Evolutionary conservation across 768 basidiomycete species (phyloP).

Genomic region (Kwoniella sp.): DNA sequence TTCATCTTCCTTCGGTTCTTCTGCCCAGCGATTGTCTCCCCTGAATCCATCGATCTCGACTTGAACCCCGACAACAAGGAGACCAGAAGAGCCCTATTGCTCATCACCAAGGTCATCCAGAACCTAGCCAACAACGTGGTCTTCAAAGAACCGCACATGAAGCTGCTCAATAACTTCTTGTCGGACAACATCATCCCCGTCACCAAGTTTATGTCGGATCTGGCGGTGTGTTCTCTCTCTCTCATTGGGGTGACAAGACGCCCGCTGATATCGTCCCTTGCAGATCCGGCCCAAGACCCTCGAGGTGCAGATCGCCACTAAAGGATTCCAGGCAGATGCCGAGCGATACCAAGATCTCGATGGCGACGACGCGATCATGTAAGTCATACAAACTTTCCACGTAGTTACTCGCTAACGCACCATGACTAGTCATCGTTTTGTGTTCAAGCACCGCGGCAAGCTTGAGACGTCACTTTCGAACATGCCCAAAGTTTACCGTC

Average conservation of each 20-base stretch:
- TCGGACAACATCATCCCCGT: conserved; percentile 48
- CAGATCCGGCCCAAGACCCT: conserved; percentile 40
- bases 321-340: conserved; percentile 32
- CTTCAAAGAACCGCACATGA: conserved; percentile 88
- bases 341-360: conserved; percentile 37
- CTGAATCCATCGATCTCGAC: conserved; percentile 80
- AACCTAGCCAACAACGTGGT: conserved; percentile 92
- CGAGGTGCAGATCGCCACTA: conserved; percentile 33
- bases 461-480: conserved; percentile 23
- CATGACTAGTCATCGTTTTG: conserved; percentile 36
- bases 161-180: conserved; percentile 71
- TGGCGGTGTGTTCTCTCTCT: conserved; percentile 37
- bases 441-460: conserved; percentile 32
- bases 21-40: conserved; percentile 84
- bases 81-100: conserved; percentile 75
- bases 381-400: conserved; percentile 7
- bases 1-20: conserved; percentile 92
- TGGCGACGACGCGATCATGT: conserved; percentile 42
- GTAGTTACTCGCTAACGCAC: not conserved
- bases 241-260: not conserved
- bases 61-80: conserved; percentile 65
- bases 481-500: conserved; percentile 26
- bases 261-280: not conserved
- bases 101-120: conserved; percentile 89
- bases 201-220: conserved; percentile 48